Conservation (phyloP, 2,329 filamentous ascomycete species). For the Penicillium sp. region DNA sequence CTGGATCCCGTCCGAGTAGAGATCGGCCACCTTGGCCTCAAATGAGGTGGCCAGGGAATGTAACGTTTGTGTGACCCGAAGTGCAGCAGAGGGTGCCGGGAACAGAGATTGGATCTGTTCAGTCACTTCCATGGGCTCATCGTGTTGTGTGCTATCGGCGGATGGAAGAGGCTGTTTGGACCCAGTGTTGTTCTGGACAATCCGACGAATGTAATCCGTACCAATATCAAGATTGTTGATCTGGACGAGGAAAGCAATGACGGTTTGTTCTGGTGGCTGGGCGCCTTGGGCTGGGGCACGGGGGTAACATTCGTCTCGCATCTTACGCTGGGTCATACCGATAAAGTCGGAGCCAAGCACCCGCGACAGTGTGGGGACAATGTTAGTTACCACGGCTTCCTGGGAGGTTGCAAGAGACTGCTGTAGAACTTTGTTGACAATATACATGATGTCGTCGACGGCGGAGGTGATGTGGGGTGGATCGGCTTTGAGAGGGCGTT, state of each 20-base stretch:
- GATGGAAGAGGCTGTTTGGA: conserved; percentile 18
- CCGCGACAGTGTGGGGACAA: conserved; percentile 70
- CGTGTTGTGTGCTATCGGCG: not conserved
- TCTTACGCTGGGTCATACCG: conserved; percentile 94
- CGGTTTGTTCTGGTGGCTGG: conserved; percentile 78
- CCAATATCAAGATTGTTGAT: conserved; percentile 94
- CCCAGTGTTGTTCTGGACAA: conserved; percentile 64
- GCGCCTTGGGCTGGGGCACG: conserved; percentile 70
- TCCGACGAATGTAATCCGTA: conserved; percentile 82
- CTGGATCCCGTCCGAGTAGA: conserved; percentile 75
- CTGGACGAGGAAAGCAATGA: conserved; percentile 82
- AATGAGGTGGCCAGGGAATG: conserved; percentile 66
- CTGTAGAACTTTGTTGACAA: conserved; percentile 85
- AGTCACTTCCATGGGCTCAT: conserved; percentile 20
- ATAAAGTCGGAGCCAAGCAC: conserved; percentile 87
- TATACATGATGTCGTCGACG: conserved; percentile 99
- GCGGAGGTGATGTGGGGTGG: conserved; percentile 89
- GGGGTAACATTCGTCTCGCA: conserved; percentile 93
- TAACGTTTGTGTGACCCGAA: conserved; percentile 62
- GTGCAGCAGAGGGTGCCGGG: conserved; percentile 70
- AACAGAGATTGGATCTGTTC: conserved; percentile 58
- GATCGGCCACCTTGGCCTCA: conserved; percentile 68
- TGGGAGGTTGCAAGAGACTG: conserved; percentile 83
- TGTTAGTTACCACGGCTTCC: conserved; percentile 66
- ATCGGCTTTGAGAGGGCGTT: conserved; percentile 65